phyloP scores from a whole-genome alignment of 208 protist genomes.

The Angomonas ambiguus region DNA sequence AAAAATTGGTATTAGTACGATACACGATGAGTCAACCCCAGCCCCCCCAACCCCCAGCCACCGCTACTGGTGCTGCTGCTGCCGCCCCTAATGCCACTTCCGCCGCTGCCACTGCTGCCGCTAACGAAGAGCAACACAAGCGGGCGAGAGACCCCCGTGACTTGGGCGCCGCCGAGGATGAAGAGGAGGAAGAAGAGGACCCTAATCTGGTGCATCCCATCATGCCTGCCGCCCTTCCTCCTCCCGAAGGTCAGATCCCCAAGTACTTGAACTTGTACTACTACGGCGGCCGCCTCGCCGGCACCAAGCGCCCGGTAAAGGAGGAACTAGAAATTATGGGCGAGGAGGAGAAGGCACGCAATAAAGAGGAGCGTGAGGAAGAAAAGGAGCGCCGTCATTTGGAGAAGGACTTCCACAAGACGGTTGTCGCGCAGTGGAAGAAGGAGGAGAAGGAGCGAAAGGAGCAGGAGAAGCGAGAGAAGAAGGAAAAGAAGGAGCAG shows the following conservation, averaged over 20 bases:
- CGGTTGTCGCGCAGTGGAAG: not conserved
- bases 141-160: too few species aligned
- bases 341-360: not conserved
- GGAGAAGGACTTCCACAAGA: not conserved
- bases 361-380: not conserved
- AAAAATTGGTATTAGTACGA: too few species aligned
- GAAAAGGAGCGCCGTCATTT: not conserved
- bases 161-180: too few species aligned
- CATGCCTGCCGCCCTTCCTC: not conserved
- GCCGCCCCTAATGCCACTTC: too few species aligned
- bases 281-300: slow-evolving; percentile 3
- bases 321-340: not conserved
- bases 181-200: slow-evolving; percentile 1
- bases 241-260: not conserved
- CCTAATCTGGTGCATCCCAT: not conserved
- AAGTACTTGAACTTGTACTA: not conserved
- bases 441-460: not conserved
- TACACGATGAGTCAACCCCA: too few species aligned
- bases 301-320: not conserved
- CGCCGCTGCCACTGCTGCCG: too few species aligned
- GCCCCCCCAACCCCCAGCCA: too few species aligned
- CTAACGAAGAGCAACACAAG: too few species aligned
- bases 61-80: too few species aligned
- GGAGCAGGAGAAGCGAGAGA: not conserved
- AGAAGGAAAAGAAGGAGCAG: slow-evolving; percentile 1